Conservation (phyloP, 225 moss, liverwort and hornwort species). For the Bryoerythrophyllum caledonicum region DNA sequence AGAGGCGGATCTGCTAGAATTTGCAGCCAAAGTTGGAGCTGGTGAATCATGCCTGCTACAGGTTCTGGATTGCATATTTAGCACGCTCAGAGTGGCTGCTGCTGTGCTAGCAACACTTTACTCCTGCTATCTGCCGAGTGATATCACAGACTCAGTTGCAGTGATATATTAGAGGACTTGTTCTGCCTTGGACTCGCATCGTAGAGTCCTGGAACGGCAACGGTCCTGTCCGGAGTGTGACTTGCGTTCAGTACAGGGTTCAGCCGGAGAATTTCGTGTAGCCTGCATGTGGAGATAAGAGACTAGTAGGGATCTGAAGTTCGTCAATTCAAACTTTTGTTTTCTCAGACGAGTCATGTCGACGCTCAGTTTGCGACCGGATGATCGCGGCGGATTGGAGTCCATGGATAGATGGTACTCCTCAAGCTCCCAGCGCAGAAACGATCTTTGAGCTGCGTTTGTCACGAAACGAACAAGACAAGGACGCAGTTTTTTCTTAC, state of each 20-base stretch:
- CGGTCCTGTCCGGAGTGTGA: neutral
- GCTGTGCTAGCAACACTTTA: neutral
- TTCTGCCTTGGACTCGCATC: neutral
- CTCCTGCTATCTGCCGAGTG: neutral
- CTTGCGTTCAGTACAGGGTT: neutral
- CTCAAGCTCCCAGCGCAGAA: neutral
- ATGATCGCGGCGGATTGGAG: constrained; percentile 15
- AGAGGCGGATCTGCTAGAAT: neutral
- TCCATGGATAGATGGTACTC: constrained; percentile 27
- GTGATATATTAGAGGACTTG: neutral
- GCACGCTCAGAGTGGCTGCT: neutral
- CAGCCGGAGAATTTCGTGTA: neutral
- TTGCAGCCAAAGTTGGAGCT: too few species aligned
- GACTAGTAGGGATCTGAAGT: too few species aligned
- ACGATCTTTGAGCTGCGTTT: neutral
- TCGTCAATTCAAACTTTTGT: neutral
- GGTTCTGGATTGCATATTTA: neutral
- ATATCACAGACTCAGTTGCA: neutral
- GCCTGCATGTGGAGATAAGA: neutral
- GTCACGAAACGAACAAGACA: neutral
- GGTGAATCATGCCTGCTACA: too few species aligned
- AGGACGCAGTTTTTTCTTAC: too few species aligned
- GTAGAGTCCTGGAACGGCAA: neutral
- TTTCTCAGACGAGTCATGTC: constrained; percentile 1
- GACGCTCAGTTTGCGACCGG: constrained; percentile 27